Evolutionary conservation across 176 grass and related monocot species (phyloP), one percentile per base, ranked within the genome.

Genomic region (Phragmites australis): DNA sequence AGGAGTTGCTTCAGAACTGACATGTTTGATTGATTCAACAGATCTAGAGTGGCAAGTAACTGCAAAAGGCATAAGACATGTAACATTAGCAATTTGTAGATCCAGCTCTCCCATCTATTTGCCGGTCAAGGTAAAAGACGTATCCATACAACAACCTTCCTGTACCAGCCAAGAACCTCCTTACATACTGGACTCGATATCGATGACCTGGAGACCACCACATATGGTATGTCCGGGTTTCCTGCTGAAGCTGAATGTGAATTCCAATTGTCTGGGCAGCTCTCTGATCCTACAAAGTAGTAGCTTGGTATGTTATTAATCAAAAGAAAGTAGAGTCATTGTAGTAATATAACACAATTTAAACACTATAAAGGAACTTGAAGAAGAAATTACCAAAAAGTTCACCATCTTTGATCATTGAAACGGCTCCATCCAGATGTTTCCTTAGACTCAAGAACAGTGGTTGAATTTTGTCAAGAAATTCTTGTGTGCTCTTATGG

Each of bases 101-200:
- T 67, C 16, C 4, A 64, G 48, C 22, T 64, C 37, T 40, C 51
- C 19, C 8, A 3, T 62, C 42, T 62, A 62, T 67, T 56, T 46
- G 25, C n/a, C 9, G 42, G 79, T 34, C 72, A 71, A 45, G 78
- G 52, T n/a, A 88, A 59, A 49, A 68, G 7, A 19, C 30, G 54
- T 45, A 83, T 80, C 8, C 52, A 84, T 86, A 82, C 9, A 57
- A 66, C 73, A 88, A 97, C 94, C 94, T 94, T 97, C 72, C 83
- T 97, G 69, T 90, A 97, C 89, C 94, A 97, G 58, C 63, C 80
- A 79, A 97, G 94, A 65, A 94, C 83, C 83, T 97, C 94, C 84
- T 82, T 88, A 77, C 88, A 90, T 68, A 97, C 79, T 68, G 85
- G 86, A 80, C 70, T 88, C 22, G 85, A 89, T 68, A 88, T 53